Percentiles rank a stretch among this genome's conserved stretches.
phyloP scores from a whole-genome alignment of 345 rosid genomes.

The Arabidopsis suecica region DNA sequence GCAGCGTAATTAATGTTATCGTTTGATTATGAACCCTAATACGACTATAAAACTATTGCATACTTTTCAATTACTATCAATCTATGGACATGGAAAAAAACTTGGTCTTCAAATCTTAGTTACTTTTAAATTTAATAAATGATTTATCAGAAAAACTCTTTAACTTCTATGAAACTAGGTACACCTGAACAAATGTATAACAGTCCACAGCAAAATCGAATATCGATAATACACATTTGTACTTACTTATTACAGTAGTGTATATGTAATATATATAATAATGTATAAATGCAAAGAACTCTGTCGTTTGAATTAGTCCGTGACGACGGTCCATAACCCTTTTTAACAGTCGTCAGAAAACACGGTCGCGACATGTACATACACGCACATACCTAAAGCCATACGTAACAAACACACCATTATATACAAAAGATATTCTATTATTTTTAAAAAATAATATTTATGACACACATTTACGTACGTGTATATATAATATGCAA shows the following conservation, averaged over 20 bases:
- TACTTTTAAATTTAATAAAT: not conserved
- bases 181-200: constrained; percentile 26
- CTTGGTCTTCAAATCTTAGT: not conserved
- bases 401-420: constrained; percentile 43
- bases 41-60: not conserved
- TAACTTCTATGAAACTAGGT: constrained; percentile 16
- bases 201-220: constrained; percentile 31
- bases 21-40: not conserved
- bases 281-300: constrained; percentile 25
- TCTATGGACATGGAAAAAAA: not conserved
- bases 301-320: constrained; percentile 39
- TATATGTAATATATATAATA: not conserved
- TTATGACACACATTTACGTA: constrained; percentile 39
- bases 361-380: constrained; percentile 47
- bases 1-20: not conserved
- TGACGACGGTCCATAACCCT: constrained; percentile 45
- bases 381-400: constrained; percentile 47
- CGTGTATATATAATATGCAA: constrained; percentile 35
- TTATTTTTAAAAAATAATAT: not conserved
- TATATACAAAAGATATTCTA: constrained; percentile 24
- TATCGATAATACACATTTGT: constrained; percentile 25
- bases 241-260: constrained; percentile 22
- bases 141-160: not conserved
- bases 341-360: constrained; percentile 46
- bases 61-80: not conserved